Percentiles rank a stretch among this genome's conserved stretches.
phyloP scores from a whole-genome alignment of 1,284 basidiomycete species.

The Ganoderma sinense region DNA sequence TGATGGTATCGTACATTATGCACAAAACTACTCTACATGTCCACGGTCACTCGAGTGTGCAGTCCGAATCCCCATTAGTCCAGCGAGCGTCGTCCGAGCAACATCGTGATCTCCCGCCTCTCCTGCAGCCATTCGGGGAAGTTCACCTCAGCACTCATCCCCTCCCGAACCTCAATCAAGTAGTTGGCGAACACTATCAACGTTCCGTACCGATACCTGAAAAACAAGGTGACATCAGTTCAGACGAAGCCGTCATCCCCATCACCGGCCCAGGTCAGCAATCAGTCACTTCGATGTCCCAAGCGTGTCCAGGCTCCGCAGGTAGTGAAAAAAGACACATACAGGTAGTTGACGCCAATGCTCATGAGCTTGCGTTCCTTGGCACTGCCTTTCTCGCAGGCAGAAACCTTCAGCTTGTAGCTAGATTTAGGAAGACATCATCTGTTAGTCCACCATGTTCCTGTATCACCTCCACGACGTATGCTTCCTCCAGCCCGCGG shows the following conservation, averaged over 20 bases:
- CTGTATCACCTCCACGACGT: constrained; percentile 1
- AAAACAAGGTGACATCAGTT: constrained; percentile 1
- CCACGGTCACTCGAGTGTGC: not conserved
- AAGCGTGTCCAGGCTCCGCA: not conserved
- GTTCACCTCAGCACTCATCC: constrained; percentile 51
- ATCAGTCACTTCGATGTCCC: constrained; percentile 15
- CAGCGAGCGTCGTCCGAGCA: constrained; percentile 77
- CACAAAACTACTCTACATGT: not conserved
- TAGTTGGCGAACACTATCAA: constrained; percentile 97
- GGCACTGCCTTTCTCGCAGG: constrained; percentile 78
- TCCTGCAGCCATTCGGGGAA: constrained; percentile 89
- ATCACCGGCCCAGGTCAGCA: constrained; percentile 24
- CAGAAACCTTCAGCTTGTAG: constrained; percentile 91
- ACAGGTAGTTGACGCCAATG: constrained; percentile 89
- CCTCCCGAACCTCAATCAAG: constrained; percentile 80
- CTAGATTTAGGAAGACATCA: constrained; percentile 46
- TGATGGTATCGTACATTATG: constrained; percentile 15
- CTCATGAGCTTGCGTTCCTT: constrained; percentile 81
- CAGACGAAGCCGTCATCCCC: not conserved
- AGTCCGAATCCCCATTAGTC: constrained; percentile 49
- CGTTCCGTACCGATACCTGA: constrained; percentile 86
- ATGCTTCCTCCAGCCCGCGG: not conserved
- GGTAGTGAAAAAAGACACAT: constrained; percentile 17
- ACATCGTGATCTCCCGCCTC: constrained; percentile 84
- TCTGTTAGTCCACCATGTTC: not conserved